A percentile compares a stretch with the other conserved stretches of the same genome.
Conservation (phyloP, 768 basidiomycete species). For the Mycena chlorophos region DNA sequence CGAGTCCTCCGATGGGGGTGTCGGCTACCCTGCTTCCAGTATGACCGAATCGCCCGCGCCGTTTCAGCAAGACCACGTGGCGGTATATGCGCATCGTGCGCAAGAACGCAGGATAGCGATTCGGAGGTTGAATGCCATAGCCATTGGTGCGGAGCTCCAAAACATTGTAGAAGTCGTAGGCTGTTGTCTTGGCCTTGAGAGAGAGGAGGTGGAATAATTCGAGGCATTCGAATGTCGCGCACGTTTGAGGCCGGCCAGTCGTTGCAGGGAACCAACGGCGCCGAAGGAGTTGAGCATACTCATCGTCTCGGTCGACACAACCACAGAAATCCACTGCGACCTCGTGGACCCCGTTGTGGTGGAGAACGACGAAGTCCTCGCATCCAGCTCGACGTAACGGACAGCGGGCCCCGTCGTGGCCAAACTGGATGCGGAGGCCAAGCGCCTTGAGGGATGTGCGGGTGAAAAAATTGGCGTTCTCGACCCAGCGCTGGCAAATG, state of each 20-base stretch:
- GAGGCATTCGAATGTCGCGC: constrained; percentile 27
- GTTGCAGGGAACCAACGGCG: constrained; percentile 35
- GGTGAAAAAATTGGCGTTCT: constrained; percentile 3
- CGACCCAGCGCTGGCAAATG: constrained; percentile 10
- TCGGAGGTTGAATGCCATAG: too few relatives aligned
- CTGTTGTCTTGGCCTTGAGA: constrained; percentile 32
- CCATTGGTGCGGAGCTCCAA: too few relatives aligned
- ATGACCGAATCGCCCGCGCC: too few relatives aligned
- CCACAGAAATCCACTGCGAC: constrained; percentile 16
- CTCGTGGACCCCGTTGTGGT: constrained; percentile 14
- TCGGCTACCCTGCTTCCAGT: constrained; percentile 21
- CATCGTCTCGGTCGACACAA: constrained; percentile 24
- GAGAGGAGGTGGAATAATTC: constrained; percentile 28
- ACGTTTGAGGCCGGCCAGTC: constrained; percentile 26
- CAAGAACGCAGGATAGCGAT: too few relatives aligned
- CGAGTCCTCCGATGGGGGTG: constrained; percentile 29
- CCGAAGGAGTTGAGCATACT: constrained; percentile 31
- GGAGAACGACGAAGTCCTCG: constrained; percentile 13
- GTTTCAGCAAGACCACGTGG: too few relatives aligned
- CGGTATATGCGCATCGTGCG: too few relatives aligned
- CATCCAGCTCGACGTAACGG: neutral
- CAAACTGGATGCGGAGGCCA: constrained; percentile 10
- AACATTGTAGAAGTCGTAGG: too few relatives aligned
- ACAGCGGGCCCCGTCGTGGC: neutral
- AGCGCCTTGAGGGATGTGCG: neutral